These are phyloP conservation scores for Schoenoplectus tabernaemontani DNA, from an alignment of 202 grass and related monocot genomes.

Conservation along the genomic window DNA sequence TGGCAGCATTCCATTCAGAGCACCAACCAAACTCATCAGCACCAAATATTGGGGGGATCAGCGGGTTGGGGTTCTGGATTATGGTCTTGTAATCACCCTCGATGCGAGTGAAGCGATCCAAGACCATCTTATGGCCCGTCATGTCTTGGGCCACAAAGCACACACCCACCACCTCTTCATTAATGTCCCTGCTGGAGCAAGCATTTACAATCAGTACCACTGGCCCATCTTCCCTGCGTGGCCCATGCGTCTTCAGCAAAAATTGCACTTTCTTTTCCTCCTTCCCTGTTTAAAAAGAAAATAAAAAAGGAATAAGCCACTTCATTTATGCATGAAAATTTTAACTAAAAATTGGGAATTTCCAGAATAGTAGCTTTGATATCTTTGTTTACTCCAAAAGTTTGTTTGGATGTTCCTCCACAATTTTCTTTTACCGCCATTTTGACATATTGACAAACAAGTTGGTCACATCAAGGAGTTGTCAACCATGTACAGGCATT, in stretches of 20 bases:
- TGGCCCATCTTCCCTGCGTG: constrained; percentile 43
- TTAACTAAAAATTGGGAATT: not conserved
- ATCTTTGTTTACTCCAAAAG: not conserved
- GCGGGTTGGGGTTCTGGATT: constrained; percentile 69
- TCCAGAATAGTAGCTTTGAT: not conserved
- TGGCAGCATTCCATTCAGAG: constrained; percentile 87
- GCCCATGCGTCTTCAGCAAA: constrained; percentile 73
- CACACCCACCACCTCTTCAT: constrained; percentile 69
- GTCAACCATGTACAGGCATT: no score
- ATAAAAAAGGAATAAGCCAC: not conserved
- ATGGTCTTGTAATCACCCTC: constrained; percentile 92
- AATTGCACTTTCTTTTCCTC: constrained; percentile 88
- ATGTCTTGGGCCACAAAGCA: constrained; percentile 98
- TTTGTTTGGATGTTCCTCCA: not conserved
- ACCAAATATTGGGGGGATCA: constrained; percentile 95
- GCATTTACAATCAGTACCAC: constrained; percentile 86
- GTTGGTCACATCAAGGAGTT: not conserved
- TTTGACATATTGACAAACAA: not conserved
- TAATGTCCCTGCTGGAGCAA: constrained; percentile 73
- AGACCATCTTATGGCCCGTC: constrained; percentile 84
- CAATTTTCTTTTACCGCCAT: not conserved
- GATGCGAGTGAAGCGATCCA: constrained; percentile 82
- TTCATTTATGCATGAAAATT: constrained; percentile 2
- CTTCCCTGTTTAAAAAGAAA: constrained; percentile 29
- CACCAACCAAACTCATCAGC: constrained; percentile 92